phyloP scores from a whole-genome alignment of 2,329 filamentous ascomycete genomes.

The Tothia fuscella region DNA sequence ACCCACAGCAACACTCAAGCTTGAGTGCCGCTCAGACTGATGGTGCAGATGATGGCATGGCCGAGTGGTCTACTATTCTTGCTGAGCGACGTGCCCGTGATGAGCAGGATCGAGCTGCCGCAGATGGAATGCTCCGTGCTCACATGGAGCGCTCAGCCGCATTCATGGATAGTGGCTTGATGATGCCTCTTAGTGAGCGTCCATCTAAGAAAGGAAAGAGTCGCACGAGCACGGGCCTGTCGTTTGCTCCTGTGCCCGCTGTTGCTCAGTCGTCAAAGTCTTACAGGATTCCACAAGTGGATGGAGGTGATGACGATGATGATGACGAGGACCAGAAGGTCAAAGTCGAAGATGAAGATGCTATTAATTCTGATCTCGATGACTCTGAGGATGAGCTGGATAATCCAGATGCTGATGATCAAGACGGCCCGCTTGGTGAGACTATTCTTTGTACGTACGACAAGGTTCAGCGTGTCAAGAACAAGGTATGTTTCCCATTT shows the following conservation, averaged over 20 bases:
- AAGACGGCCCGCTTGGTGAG: conserved; percentile 70
- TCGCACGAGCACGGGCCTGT: background rate
- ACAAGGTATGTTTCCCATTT: conserved; percentile 41
- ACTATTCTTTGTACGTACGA: conserved; percentile 99
- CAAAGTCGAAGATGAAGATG: conserved; percentile 61
- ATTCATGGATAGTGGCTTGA: conserved; percentile 62
- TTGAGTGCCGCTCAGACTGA: conserved; percentile 52
- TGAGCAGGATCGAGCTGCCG: conserved; percentile 39
- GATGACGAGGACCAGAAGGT: conserved; percentile 37
- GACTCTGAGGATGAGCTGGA: conserved; percentile 72
- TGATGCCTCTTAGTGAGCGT: conserved; percentile 56
- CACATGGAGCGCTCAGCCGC: conserved; percentile 51
- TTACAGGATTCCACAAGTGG: conserved; percentile 31
- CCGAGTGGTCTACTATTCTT: conserved; percentile 47
- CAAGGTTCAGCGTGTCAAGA: conserved; percentile 98
- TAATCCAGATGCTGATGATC: conserved; percentile 60
- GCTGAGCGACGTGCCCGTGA: conserved; percentile 44
- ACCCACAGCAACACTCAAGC: conserved; percentile 31
- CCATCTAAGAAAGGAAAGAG: conserved; percentile 25
- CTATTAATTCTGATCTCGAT: conserved; percentile 96
- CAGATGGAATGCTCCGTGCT: conserved; percentile 57
- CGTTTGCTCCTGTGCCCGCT: conserved; percentile 15
- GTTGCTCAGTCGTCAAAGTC: conserved; percentile 10
- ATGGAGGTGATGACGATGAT: conserved; percentile 50
- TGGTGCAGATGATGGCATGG: conserved; percentile 51